Conservation (phyloP, 2,329 filamentous ascomycete genomes). For the Hypomyces rosellus region DNA sequence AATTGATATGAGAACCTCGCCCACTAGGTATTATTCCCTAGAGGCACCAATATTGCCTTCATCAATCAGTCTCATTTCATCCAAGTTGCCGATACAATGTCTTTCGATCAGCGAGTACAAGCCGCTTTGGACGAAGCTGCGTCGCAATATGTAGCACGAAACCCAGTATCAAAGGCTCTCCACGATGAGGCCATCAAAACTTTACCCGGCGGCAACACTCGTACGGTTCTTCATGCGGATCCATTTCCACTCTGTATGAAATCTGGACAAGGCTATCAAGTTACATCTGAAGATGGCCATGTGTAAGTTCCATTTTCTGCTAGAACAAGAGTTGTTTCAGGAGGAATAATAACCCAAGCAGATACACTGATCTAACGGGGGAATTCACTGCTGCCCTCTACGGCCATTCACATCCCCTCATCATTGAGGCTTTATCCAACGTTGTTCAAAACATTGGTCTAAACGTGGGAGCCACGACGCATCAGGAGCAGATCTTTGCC, state of each 20-base stretch:
- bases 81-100: not conserved
- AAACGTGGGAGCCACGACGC: slow-evolving; percentile 47
- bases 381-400: slow-evolving; percentile 61
- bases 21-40: too few species aligned
- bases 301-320: slow-evolving; percentile 19
- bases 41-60: too few species aligned
- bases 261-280: slow-evolving; percentile 27
- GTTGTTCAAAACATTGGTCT: slow-evolving; percentile 43
- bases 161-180: slow-evolving; percentile 31
- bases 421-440: slow-evolving; percentile 41
- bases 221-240: slow-evolving; percentile 36
- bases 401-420: slow-evolving; percentile 55
- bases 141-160: slow-evolving; percentile 28
- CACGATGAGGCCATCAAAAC: slow-evolving; percentile 31
- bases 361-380: slow-evolving; percentile 54
- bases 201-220: slow-evolving; percentile 42
- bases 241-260: slow-evolving; percentile 39
- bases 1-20: too few species aligned
- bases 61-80: not conserved
- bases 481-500: slow-evolving; percentile 47
- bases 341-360: slow-evolving; percentile 11
- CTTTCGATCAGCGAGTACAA: slow-evolving; percentile 6
- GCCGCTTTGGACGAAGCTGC: slow-evolving; percentile 27
- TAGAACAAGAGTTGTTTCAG: not conserved
- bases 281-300: slow-evolving; percentile 37